Evolutionary conservation across 208 protist species (phyloP).

Genomic region (Acanthamoeba sp.): DNA sequence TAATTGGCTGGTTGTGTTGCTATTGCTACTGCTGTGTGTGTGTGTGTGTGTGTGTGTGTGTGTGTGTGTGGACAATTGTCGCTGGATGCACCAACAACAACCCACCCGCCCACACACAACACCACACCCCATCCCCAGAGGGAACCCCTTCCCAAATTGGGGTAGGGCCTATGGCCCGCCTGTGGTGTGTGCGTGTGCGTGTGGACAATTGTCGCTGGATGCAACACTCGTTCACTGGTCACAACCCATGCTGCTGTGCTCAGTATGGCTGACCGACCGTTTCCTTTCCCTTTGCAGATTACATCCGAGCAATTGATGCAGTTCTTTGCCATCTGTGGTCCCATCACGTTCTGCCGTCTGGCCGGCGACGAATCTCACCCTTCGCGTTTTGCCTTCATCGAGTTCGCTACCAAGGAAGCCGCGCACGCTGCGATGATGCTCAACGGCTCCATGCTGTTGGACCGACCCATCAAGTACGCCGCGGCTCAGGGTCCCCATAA

Average conservation of each 20-base stretch:
- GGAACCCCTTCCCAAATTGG: too few species aligned
- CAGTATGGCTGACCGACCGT: background rate
- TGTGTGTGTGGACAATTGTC: too few species aligned
- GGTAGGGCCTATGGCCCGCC: too few species aligned
- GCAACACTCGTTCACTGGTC: too few species aligned
- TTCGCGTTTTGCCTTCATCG: slow-evolving; percentile 52
- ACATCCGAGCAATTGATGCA: slow-evolving; percentile 43
- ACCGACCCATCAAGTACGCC: slow-evolving; percentile 12
- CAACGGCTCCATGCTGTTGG: slow-evolving; percentile 35
- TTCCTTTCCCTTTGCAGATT: background rate
- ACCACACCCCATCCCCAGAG: too few species aligned
- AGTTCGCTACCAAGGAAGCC: slow-evolving; percentile 58
- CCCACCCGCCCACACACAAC: background rate
- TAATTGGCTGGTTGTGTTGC: background rate
- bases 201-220: too few species aligned
- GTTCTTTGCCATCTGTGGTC: slow-evolving; percentile 52
- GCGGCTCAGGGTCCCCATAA: too few species aligned
- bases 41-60: too few species aligned
- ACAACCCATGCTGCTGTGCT: too few species aligned
- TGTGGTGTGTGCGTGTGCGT: too few species aligned
- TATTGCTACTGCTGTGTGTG: too few species aligned
- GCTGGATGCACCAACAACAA: too few species aligned
- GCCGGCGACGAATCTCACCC: slow-evolving; percentile 41
- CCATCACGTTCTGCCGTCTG: slow-evolving; percentile 53
- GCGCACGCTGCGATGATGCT: slow-evolving; percentile 52